phyloP scores from a whole-genome alignment of 495 filamentous ascomycete genomes.

The Xylaria intraflava region DNA sequence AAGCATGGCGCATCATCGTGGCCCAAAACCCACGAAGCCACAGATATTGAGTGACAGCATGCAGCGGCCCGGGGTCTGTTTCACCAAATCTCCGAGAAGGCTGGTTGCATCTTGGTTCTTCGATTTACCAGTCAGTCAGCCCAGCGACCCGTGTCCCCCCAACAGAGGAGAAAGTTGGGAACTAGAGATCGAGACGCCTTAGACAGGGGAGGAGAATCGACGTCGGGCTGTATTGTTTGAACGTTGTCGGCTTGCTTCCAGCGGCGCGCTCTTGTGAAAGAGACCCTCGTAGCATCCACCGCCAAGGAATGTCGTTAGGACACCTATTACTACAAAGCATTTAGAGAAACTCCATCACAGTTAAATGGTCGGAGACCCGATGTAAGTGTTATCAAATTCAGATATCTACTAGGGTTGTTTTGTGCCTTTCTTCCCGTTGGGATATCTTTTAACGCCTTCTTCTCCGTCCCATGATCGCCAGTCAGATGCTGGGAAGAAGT shows the following conservation, averaged over 20 bases:
- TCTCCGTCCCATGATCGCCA: too few species aligned
- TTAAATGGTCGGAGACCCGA: neutral
- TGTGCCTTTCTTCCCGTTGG: neutral
- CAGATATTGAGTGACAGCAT: slow-evolving; percentile 3
- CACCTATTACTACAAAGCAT: neutral
- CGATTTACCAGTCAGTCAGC: slow-evolving; percentile 2
- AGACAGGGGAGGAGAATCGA: neutral
- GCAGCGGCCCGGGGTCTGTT: slow-evolving; percentile 14
- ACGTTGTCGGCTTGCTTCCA: neutral
- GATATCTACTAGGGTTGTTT: neutral
- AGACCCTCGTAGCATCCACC: neutral
- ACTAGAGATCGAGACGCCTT: too few species aligned
- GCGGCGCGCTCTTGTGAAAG: neutral
- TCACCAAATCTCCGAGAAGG: slow-evolving; percentile 26
- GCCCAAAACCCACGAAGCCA: slow-evolving; percentile 1
- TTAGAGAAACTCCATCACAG: neutral
- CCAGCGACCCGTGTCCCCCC: neutral
- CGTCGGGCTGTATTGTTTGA: neutral
- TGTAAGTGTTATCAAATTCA: neutral
- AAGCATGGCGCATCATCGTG: neutral
- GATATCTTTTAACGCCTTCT: too few species aligned
- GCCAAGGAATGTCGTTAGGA: neutral
- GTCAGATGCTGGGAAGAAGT: too few species aligned
- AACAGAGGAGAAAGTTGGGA: neutral
- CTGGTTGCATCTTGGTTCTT: slow-evolving; percentile 17